Evolutionary conservation across 2,329 filamentous ascomycete species (phyloP).

Genomic region (Blastomyces silverae): DNA sequence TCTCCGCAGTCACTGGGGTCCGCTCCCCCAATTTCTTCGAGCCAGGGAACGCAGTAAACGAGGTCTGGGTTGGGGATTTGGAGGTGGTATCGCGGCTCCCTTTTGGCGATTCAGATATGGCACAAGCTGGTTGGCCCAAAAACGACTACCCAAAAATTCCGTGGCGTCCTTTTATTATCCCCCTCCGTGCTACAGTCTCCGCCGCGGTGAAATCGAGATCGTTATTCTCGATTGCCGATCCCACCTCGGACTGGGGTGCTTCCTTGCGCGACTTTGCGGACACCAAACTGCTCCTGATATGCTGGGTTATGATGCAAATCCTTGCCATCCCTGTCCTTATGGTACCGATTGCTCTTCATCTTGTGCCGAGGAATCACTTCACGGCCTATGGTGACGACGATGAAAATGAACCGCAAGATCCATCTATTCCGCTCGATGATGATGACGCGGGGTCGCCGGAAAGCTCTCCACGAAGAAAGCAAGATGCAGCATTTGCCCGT

Average conservation of each 20-base stretch:
- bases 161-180: constrained; percentile 38
- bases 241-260: not conserved
- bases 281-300: constrained; percentile 1
- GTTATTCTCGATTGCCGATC: not conserved
- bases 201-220: constrained; percentile 13
- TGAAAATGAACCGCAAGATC: not conserved
- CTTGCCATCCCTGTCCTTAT: constrained; percentile 10
- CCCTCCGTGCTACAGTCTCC: constrained; percentile 21
- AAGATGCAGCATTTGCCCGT: not conserved
- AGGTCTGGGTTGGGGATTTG: constrained; percentile 34
- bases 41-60: constrained; percentile 35
- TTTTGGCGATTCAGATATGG: constrained; percentile 36
- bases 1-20: constrained; percentile 32
- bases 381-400: not conserved
- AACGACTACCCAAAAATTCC: constrained; percentile 34
- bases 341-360: constrained; percentile 11
- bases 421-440: not conserved
- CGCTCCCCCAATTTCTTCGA: constrained; percentile 33
- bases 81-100: constrained; percentile 36
- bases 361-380: not conserved
- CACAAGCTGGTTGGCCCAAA: constrained; percentile 33
- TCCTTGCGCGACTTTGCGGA: not conserved
- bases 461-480: not conserved
- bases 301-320: constrained; percentile 16
- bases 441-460: not conserved